Evolutionary conservation across 805 yeast species (phyloP).

Genomic region (Wickerhamomyces pijperi): DNA sequence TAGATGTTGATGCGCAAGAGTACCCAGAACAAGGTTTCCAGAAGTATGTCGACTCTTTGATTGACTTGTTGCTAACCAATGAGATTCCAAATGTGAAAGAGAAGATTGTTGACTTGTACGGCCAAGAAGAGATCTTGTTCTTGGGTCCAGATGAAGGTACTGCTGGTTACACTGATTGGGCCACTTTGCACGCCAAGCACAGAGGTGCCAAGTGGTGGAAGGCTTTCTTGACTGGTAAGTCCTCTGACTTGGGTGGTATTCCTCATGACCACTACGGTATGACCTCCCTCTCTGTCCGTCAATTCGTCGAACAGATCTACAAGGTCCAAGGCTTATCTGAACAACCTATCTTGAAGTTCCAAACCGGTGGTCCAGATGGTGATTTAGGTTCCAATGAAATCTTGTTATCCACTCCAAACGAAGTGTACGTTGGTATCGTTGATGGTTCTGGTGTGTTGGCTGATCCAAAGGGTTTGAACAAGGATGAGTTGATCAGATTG

Average conservation of each 20-base stretch:
- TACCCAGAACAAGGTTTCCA: slow-evolving; percentile 78
- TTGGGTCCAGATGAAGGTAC: slow-evolving; percentile 99
- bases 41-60: slow-evolving; percentile 84
- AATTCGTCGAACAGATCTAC: slow-evolving; percentile 81
- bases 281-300: slow-evolving; percentile 92
- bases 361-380: slow-evolving; percentile 99
- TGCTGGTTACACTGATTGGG: slow-evolving; percentile 94
- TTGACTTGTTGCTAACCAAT: slow-evolving; percentile 72
- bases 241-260: slow-evolving; percentile 87
- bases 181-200: slow-evolving; percentile 81
- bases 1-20: slow-evolving; percentile 61
- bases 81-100: slow-evolving; percentile 28
- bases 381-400: slow-evolving; percentile 96
- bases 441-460: slow-evolving; percentile 95
- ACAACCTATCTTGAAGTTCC: slow-evolving; percentile 61
- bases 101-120: slow-evolving; percentile 72
- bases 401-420: slow-evolving; percentile 62
- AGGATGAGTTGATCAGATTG: slow-evolving; percentile 62
- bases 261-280: slow-evolving; percentile 98
- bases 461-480: slow-evolving; percentile 84
- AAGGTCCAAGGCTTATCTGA: slow-evolving; percentile 58
- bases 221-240: slow-evolving; percentile 94
- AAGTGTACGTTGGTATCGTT: slow-evolving; percentile 76
- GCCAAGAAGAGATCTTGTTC: slow-evolving; percentile 79
- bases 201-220: slow-evolving; percentile 99